phyloP scores from a whole-genome alignment of 345 rosid species.

The Gynandropsis gynandra region DNA sequence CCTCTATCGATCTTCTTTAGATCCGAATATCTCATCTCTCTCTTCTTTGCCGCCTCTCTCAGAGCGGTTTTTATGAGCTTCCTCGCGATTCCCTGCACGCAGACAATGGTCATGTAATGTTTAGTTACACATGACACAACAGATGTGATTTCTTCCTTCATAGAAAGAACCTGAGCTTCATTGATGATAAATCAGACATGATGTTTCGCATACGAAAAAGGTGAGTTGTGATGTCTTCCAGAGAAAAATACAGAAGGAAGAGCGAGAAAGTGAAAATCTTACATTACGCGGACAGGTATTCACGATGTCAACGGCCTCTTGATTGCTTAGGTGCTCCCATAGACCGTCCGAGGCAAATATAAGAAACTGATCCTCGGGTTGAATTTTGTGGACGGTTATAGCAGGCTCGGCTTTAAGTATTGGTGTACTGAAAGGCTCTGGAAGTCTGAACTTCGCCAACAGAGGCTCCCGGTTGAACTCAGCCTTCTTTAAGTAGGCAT shows the following conservation, averaged over 20 bases:
- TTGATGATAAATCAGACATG: too few relatives aligned
- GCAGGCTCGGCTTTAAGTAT: conserved; percentile 70
- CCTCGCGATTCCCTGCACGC: conserved; percentile 49
- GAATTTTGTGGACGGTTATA: conserved; percentile 43
- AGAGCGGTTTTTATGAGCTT: conserved; percentile 58
- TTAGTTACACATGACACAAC: too few relatives aligned
- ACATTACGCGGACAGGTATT: conserved; percentile 54
- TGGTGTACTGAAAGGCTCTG: conserved; percentile 49
- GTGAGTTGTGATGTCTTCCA: too few relatives aligned
- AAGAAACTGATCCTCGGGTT: conserved; percentile 63
- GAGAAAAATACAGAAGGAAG: not conserved
- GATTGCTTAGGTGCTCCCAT: conserved; percentile 81
- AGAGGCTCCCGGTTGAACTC: conserved; percentile 74
- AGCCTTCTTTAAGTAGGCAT: conserved; percentile 65
- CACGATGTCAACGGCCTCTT: conserved; percentile 72
- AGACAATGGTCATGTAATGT: too few relatives aligned
- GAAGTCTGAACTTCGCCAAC: conserved; percentile 55
- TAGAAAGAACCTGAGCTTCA: too few relatives aligned
- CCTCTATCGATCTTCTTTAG: conserved; percentile 71
- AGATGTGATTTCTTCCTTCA: too few relatives aligned
- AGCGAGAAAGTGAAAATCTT: conserved; percentile 24
- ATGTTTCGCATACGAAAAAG: too few relatives aligned
- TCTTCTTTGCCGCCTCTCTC: conserved; percentile 61
- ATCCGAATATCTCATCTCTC: conserved; percentile 80
- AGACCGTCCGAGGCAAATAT: conserved; percentile 79